Conservation (phyloP, 1,284 basidiomycete genomes). For the Tylopilus sp. region DNA sequence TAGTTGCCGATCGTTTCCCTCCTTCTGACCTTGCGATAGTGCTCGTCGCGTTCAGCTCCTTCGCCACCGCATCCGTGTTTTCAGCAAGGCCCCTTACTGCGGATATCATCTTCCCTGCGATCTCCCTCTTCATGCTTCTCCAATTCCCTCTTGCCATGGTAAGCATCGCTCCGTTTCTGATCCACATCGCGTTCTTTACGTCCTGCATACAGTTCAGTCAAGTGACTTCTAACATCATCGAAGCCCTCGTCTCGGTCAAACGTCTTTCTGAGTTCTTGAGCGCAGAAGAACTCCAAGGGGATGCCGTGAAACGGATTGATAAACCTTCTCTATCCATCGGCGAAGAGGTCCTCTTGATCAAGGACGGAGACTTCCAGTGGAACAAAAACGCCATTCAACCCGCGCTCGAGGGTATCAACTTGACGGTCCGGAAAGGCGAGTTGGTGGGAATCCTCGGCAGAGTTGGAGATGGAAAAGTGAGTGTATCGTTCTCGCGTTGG, state of each 20-base stretch:
- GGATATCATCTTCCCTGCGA: conserved; percentile 92
- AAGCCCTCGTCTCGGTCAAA: conserved; percentile 81
- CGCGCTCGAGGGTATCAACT: conserved; percentile 73
- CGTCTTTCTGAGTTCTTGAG: conserved; percentile 78
- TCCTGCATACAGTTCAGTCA: conserved; percentile 50
- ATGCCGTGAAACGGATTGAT: conserved; percentile 57
- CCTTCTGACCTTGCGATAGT: conserved; percentile 41
- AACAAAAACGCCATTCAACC: conserved; percentile 52
- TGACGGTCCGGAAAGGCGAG: conserved; percentile 82
- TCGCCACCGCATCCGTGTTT: conserved; percentile 74
- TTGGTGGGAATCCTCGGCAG: conserved; percentile 83
- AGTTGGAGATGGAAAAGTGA: conserved; percentile 89
- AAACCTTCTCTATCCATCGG: conserved; percentile 48
- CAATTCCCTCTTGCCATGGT: conserved; percentile 88
- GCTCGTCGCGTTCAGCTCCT: conserved; percentile 85
- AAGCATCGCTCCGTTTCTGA: conserved; percentile 9
- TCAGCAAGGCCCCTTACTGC: conserved; percentile 76
- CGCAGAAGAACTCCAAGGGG: conserved; percentile 77
- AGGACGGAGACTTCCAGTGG: conserved; percentile 80
- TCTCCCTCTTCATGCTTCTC: conserved; percentile 89
- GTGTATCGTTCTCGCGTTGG: conserved; percentile 7
- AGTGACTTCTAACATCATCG: conserved; percentile 76
- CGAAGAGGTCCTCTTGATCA: conserved; percentile 70
- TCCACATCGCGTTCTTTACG: conserved; percentile 1
- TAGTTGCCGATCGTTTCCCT: conserved; percentile 20